These are phyloP conservation scores for Alternaria ventricosa DNA, from an alignment of 2,329 filamentous ascomycete genomes.

Conservation along the genomic window DNA sequence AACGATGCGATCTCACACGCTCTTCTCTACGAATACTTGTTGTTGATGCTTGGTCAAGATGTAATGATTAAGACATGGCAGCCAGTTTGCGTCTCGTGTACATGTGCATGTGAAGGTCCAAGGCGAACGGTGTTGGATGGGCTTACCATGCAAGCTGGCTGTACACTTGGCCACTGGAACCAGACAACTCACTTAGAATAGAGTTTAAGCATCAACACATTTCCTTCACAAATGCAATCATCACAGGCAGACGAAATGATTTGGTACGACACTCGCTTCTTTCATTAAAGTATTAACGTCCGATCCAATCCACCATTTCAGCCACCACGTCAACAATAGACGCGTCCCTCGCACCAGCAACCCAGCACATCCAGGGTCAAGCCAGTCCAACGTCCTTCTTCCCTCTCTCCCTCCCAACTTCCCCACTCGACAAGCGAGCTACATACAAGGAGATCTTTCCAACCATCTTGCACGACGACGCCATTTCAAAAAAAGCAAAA, in stretches of 20 bases:
- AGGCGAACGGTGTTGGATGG: not conserved
- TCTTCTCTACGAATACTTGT: not conserved
- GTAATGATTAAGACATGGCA: not conserved
- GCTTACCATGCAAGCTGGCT: not conserved
- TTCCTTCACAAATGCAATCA: not conserved
- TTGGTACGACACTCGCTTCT: conserved; percentile 8
- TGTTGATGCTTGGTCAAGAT: not conserved
- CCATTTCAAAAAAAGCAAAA: conserved; percentile 1
- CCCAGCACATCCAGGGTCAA: not conserved
- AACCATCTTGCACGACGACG: conserved; percentile 8
- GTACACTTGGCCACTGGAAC: not conserved
- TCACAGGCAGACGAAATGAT: not conserved
- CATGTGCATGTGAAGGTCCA: not conserved
- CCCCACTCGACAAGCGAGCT: not conserved
- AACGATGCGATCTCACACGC: not conserved
- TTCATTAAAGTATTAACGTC: conserved; percentile 17
- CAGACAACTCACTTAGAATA: not conserved
- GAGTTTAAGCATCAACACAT: not conserved
- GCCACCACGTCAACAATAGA: conserved; percentile 4
- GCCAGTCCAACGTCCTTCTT: not conserved
- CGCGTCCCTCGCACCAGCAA: not conserved
- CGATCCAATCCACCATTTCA: not conserved
- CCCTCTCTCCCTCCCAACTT: not conserved
- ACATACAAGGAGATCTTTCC: conserved; percentile 4
- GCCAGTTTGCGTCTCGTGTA: not conserved